Base-by-base conservation (phyloP, 495 filamentous ascomycete genomes). In the Hyaloscypha variabilis region DNA sequence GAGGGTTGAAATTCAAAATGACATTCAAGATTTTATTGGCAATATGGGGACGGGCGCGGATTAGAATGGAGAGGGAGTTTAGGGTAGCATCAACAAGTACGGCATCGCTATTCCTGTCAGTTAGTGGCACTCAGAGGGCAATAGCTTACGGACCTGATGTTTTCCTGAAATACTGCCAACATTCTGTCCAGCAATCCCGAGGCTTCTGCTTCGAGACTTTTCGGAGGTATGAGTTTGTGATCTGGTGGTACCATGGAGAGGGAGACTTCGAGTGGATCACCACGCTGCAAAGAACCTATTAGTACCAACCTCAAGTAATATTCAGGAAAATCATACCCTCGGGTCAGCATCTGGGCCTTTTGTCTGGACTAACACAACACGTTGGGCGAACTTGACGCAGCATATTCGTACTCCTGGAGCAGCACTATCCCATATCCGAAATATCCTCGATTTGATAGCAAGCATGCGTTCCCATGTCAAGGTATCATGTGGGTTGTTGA, bases 351-450 rank as follows among this genome's bases (percentile, higher is more conserved):
- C 89, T 66, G 88, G 77, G 42, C 92, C 93, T 17, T 88, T 89
- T 8, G 93, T 97, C 74, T 99, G 94, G 8, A 92, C 89, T 61
- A 96, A 89, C 51, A 99, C 90, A 39, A 98, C 92, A 28, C 91
- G 85, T 79, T 98, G 94, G 19, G 91, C 88, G 72, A 99, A 98
- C 74, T 99, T 99, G 82, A 97, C 91, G 77, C 95, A 97, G 82
- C 92, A 94, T 72, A 97, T 84, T 72, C 89, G 90, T 52, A 98
- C 86, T 1, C 91, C 87, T 10, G 86, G 81, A 3, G 86, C 80
- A 11, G 91, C 92, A 25, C 82, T 82, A 76, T 98, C 95, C 95
- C 94, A 97, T 73, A 93, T 85, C 55, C 83, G 87, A 64, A 97
- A 76, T 62, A 99, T 94, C 58, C 88, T 91, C 23, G 88, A 86